These are phyloP conservation scores for Sextonia rubra DNA, from an alignment of 164 flowering plant genomes.

Conservation along the genomic window DNA sequence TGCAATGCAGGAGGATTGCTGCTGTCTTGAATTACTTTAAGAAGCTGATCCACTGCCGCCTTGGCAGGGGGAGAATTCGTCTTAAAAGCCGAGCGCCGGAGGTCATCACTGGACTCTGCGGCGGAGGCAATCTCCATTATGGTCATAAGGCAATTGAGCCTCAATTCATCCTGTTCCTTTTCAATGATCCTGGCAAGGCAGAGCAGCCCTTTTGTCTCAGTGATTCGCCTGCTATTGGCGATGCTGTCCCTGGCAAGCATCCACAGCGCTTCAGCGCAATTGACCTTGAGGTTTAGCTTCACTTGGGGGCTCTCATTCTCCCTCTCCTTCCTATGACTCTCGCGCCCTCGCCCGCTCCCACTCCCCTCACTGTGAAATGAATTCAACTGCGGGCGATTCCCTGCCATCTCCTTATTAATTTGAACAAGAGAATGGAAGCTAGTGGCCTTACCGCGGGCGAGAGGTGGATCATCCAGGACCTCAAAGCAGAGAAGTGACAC, in stretches of 20 bases:
- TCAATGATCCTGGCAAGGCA: constrained; percentile 69
- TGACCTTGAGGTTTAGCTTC: constrained; percentile 49
- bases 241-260: constrained; percentile 53
- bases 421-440: constrained; percentile 62
- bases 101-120: constrained; percentile 59
- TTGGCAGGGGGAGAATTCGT: constrained; percentile 70
- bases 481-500: constrained; percentile 50
- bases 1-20: constrained; percentile 25
- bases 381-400: constrained; percentile 7
- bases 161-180: constrained; percentile 60
- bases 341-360: constrained; percentile 29
- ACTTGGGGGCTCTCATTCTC: constrained; percentile 51
- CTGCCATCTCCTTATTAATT: constrained; percentile 41
- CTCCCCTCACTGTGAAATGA: constrained; percentile 28
- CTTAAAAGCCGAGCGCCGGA: constrained; percentile 69
- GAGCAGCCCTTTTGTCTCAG: constrained; percentile 72
- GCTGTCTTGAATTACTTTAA: constrained; percentile 44
- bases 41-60: constrained; percentile 65
- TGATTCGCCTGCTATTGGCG: constrained; percentile 55
- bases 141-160: constrained; percentile 59
- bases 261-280: constrained; percentile 69
- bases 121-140: constrained; percentile 68
- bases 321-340: constrained; percentile 33
- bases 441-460: constrained; percentile 8
- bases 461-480: constrained; percentile 32